These are phyloP conservation scores for Neurospora sp. DNA, from an alignment of 495 filamentous ascomycete species.

Conservation along the genomic window DNA sequence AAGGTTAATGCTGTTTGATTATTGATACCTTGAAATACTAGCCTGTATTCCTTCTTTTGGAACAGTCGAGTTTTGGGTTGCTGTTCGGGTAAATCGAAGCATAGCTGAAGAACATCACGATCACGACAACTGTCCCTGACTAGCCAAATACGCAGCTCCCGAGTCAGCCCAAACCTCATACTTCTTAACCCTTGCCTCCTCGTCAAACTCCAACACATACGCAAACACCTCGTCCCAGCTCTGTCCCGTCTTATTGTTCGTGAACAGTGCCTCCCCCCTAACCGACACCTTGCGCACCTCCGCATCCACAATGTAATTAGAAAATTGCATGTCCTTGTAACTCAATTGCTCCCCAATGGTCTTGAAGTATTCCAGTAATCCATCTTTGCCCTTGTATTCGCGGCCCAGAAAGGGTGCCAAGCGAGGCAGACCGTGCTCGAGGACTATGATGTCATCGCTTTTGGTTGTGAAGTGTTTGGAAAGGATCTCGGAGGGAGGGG, in stretches of 20 bases:
- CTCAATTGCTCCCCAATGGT: conserved; percentile 28
- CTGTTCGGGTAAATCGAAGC: neutral
- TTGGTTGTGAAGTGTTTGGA: conserved; percentile 37
- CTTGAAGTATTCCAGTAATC: conserved; percentile 39
- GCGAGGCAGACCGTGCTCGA: conserved; percentile 46
- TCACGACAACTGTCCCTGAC: conserved; percentile 31
- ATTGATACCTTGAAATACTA: neutral
- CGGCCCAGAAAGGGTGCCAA: conserved; percentile 50
- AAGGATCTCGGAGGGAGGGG: conserved; percentile 27
- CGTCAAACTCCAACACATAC: conserved; percentile 43
- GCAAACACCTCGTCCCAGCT: conserved; percentile 50
- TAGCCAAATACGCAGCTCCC: conserved; percentile 51
- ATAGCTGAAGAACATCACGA: neutral
- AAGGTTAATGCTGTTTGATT: neutral
- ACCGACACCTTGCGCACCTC: conserved; percentile 33
- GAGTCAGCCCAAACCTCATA: conserved; percentile 59
- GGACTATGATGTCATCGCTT: conserved; percentile 21
- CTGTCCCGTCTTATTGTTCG: conserved; percentile 39
- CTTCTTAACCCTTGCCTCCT: conserved; percentile 30
- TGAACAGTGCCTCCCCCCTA: conserved; percentile 40
- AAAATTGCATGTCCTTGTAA: conserved; percentile 42
- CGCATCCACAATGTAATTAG: conserved; percentile 42
- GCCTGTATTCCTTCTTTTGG: neutral
- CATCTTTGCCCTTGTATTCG: conserved; percentile 38
- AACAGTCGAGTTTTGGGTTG: neutral